Conservation (phyloP, 768 basidiomycete species). For the Suillus placidus region DNA sequence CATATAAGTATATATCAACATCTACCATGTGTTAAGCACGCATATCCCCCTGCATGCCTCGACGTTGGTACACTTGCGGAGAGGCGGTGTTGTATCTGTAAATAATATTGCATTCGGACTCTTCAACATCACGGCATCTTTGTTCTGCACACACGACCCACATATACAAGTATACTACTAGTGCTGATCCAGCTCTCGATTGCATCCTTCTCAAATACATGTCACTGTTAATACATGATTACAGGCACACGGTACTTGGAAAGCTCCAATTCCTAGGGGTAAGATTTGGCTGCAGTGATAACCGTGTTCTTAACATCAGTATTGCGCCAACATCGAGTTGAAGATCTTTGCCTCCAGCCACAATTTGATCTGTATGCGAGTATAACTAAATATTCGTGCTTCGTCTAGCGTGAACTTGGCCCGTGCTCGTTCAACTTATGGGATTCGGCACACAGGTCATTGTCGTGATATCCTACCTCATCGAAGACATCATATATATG, state of each 20-base stretch:
- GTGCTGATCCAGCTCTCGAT: background rate
- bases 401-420: too few species aligned
- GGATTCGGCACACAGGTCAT: background rate
- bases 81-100: background rate
- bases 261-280: background rate
- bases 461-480: background rate
- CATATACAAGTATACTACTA: background rate
- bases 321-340: background rate
- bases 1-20: background rate
- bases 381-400: background rate
- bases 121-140: background rate
- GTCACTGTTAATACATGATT: background rate
- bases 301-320: background rate
- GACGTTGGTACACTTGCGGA: background rate
- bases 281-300: too few species aligned
- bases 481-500: background rate
- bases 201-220: background rate
- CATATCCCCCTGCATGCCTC: background rate
- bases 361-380: background rate
- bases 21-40: background rate
- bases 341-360: background rate
- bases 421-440: too few species aligned
- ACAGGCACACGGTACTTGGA: background rate
- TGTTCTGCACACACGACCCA: background rate
- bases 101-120: background rate